Percentiles rank a stretch among this genome's conserved stretches.
phyloP scores from a whole-genome alignment of 2,329 filamentous ascomycete genomes.

The Paraphaeosphaeria minitans region DNA sequence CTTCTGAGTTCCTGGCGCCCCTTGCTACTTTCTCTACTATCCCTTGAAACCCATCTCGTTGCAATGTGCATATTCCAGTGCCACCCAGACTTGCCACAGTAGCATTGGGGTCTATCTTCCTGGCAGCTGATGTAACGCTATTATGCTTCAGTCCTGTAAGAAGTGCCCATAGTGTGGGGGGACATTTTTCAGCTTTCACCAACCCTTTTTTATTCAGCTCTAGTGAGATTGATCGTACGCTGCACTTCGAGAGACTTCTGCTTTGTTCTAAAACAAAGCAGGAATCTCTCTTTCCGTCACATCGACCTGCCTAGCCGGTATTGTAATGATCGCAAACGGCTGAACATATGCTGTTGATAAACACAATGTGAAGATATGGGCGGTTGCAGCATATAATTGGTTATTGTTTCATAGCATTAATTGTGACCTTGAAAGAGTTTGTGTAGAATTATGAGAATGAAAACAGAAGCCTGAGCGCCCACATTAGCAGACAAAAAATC shows the following conservation, averaged over 20 bases:
- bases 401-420: no score
- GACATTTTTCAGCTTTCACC: no score
- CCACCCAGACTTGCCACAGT: neutral
- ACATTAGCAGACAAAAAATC: no score
- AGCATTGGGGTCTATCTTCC: slow-evolving; percentile 1
- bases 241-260: neutral
- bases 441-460: no score
- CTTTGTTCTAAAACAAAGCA: no score
- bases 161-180: no score
- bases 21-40: neutral
- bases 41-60: slow-evolving; percentile 1
- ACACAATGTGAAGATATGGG: no score
- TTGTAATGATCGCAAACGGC: neutral
- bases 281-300: neutral
- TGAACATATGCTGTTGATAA: neutral
- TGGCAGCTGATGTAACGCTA: no score
- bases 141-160: no score
- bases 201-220: neutral
- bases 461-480: no score
- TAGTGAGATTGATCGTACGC: neutral
- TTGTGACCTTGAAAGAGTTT: no score
- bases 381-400: no score
- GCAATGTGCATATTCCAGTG: slow-evolving; percentile 2
- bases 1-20: slow-evolving; percentile 2
- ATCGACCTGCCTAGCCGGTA: neutral